A percentile compares a stretch with the other conserved stretches of the same genome.
Evolutionary conservation across 805 yeast species (phyloP).

Genomic region (Debaryomyces maramus): DNA sequence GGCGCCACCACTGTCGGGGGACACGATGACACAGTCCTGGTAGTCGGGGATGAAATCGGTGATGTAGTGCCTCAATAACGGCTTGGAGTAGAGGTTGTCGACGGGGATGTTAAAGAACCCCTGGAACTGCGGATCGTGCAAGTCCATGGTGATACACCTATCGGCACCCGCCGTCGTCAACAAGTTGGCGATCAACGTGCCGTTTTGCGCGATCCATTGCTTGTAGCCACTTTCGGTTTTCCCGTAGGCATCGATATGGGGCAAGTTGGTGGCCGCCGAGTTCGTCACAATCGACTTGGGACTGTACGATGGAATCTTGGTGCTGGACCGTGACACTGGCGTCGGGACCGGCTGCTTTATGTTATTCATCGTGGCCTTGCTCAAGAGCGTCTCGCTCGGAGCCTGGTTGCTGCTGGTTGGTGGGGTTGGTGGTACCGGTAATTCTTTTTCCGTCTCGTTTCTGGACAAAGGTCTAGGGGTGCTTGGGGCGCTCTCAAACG

Average conservation of each 20-base stretch:
- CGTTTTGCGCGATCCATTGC: slow-evolving; percentile 95
- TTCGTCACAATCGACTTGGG: slow-evolving; percentile 32
- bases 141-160: slow-evolving; percentile 94
- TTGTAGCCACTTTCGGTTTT: slow-evolving; percentile 69
- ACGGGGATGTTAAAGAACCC: slow-evolving; percentile 97
- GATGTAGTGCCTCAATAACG: slow-evolving; percentile 83
- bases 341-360: slow-evolving; percentile 7
- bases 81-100: slow-evolving; percentile 88
- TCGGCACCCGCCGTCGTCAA: slow-evolving; percentile 93
- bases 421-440: slow-evolving; percentile 9
- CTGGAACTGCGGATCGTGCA: slow-evolving; percentile 97
- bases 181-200: slow-evolving; percentile 85
- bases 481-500: slow-evolving; percentile 53
- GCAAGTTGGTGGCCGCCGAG: slow-evolving; percentile 32
- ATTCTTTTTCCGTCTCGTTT: slow-evolving; percentile 13
- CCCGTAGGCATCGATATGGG: slow-evolving; percentile 36
- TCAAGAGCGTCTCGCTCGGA: slow-evolving; percentile 7
- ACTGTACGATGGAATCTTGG: slow-evolving; percentile 8
- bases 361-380: slow-evolving; percentile 10
- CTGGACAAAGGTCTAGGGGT: slow-evolving; percentile 47
- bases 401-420: slow-evolving; percentile 9
- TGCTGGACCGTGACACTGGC: slow-evolving; percentile 9
- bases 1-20: slow-evolving; percentile 99
- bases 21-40: slow-evolving; percentile 83
- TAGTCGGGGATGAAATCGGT: slow-evolving; percentile 74